Evolutionary conservation across 208 protist genomes (phyloP).

Genomic region (Angomonas ambiguus): DNA sequence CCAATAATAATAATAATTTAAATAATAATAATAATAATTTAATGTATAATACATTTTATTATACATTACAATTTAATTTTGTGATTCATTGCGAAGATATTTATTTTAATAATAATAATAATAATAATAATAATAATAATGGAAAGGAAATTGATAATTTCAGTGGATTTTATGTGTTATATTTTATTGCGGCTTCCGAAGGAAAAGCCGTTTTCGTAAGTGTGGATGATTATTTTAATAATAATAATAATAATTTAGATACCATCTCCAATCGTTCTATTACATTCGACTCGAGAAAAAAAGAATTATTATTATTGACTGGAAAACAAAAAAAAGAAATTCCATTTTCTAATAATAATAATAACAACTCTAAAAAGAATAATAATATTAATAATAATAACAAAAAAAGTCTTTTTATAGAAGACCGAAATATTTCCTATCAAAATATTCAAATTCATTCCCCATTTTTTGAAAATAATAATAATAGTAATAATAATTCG

Average conservation of each 20-base stretch:
- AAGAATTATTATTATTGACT: background rate
- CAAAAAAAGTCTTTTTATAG: background rate
- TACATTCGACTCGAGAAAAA: background rate
- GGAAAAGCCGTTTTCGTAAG: background rate
- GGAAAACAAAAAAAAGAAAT: too few relatives aligned
- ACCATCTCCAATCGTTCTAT: background rate
- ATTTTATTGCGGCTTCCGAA: background rate
- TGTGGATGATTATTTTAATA: background rate
- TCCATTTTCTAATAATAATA: slow-evolving; percentile 4
- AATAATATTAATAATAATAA: slow-evolving; percentile 2
- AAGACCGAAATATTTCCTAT: background rate
- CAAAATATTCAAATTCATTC: background rate
- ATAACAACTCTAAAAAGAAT: background rate
- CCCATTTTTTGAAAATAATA: background rate
- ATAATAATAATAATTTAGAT: slow-evolving; percentile 8
- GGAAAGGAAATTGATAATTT: background rate
- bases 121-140: slow-evolving; percentile 1
- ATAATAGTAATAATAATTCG: background rate
- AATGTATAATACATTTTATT: too few relatives aligned
- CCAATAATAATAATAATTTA: background rate
- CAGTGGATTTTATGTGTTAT: background rate
- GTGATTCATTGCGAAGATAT: too few relatives aligned
- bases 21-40: too few relatives aligned
- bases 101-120: slow-evolving; percentile 5
- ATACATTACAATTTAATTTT: too few relatives aligned